phyloP scores from a whole-genome alignment of 371 early-diverging fungal genomes.

The Rhizomucor miehei region DNA sequence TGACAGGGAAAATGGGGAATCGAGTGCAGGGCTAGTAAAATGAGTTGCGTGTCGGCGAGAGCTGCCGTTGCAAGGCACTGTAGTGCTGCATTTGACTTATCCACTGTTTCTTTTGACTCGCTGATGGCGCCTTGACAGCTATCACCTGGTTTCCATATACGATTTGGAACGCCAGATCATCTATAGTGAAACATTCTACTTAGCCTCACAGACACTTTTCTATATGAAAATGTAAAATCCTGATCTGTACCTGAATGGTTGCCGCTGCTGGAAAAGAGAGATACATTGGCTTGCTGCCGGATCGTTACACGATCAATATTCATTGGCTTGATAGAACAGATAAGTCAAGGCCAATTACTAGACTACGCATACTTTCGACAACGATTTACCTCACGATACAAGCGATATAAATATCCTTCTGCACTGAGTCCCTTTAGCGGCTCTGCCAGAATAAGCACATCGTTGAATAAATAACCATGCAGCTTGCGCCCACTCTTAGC shows the following conservation, averaged over 20 bases:
- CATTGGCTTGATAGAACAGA: slow-evolving; percentile 21
- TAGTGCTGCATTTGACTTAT: slow-evolving; percentile 51
- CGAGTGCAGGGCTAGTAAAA: neutral
- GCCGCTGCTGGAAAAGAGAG: slow-evolving; percentile 12
- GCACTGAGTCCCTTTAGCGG: slow-evolving; percentile 39
- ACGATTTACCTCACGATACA: slow-evolving; percentile 58
- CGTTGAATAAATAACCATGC: slow-evolving; percentile 85
- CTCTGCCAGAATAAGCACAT: slow-evolving; percentile 71
- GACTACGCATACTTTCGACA: neutral
- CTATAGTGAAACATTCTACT: slow-evolving; percentile 19
- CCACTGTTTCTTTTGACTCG: slow-evolving; percentile 64
- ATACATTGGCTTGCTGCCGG: slow-evolving; percentile 27
- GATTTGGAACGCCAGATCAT: slow-evolving; percentile 62
- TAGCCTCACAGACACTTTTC: slow-evolving; percentile 11
- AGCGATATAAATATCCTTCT: slow-evolving; percentile 44
- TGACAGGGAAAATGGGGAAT: neutral
- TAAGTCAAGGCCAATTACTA: neutral
- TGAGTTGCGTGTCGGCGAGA: too few species aligned
- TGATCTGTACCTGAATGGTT: slow-evolving; percentile 24
- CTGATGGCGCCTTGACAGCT: slow-evolving; percentile 54
- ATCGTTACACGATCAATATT: slow-evolving; percentile 24
- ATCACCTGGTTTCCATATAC: slow-evolving; percentile 52
- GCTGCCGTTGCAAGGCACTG: slow-evolving; percentile 28
- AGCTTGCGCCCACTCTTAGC: slow-evolving; percentile 83
- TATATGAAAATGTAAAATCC: neutral